Conservation (phyloP, 495 filamentous ascomycete species). For the Annulohypoxylon maeteangense region DNA sequence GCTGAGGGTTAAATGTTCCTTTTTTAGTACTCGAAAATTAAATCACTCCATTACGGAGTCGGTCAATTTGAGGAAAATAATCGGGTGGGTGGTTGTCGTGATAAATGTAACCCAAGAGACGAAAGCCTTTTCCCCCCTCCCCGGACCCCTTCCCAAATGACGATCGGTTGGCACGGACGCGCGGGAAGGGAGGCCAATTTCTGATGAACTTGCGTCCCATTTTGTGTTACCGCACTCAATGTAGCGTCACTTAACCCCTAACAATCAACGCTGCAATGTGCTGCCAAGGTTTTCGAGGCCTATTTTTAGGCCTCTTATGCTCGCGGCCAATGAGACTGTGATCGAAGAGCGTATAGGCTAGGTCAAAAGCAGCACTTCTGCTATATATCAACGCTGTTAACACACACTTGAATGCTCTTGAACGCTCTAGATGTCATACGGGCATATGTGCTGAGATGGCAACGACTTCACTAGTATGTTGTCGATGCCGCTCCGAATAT, state of each 20-base stretch:
- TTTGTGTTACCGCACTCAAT: constrained; percentile 22
- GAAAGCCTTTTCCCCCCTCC: constrained; percentile 10
- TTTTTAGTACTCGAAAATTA: constrained; percentile 23
- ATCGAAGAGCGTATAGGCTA: constrained; percentile 2
- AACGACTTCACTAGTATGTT: constrained; percentile 18
- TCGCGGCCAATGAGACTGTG: constrained; percentile 21
- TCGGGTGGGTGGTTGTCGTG: constrained; percentile 37
- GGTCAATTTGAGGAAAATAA: constrained; percentile 40
- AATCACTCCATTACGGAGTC: constrained; percentile 22
- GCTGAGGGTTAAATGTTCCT: constrained; percentile 6
- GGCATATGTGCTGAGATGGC: background rate
- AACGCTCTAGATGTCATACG: constrained; percentile 24
- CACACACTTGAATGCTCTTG: constrained; percentile 12
- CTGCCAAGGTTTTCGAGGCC: constrained; percentile 28
- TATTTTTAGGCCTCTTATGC: constrained; percentile 34
- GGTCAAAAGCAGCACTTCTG: constrained; percentile 12
- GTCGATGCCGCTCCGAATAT: constrained; percentile 2
- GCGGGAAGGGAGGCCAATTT: constrained; percentile 37
- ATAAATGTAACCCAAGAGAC: constrained; percentile 35
- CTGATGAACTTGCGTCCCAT: constrained; percentile 40
- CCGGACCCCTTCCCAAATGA: constrained; percentile 10
- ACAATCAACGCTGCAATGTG: constrained; percentile 7
- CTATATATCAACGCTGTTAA: constrained; percentile 16
- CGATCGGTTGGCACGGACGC: constrained; percentile 35
- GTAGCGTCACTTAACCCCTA: constrained; percentile 8